Base-by-base conservation (phyloP, 208 protist genomes). In the Leishmania turanica region DNA sequence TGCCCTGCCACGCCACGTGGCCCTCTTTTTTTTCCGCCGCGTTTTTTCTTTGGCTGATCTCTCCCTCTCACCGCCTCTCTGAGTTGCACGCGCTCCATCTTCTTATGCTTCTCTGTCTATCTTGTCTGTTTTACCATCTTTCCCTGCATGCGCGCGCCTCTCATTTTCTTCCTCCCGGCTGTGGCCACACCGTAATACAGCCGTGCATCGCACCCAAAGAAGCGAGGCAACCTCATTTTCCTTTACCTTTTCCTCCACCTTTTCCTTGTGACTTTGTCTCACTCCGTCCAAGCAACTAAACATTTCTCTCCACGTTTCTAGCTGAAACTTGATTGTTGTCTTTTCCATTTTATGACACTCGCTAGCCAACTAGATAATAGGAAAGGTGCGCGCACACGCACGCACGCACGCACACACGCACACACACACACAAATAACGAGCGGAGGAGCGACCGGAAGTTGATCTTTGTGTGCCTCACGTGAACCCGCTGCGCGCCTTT, bases 101-200 rank as follows among this genome's bases (percentile, higher is more conserved):
- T 47, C 21, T 49, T 79, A 34, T 70, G 27, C 74, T 69, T 68
- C 42, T 78, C 37, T 19, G 11, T 77, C 54, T 75, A 24, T 47
- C 31, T 69, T 64, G 21, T 76, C 68, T 42, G 40, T 72, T 47
- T 80, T 51, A 54, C 31, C 47, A 40, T 58, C 15, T 56, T 6
- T 74, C 53, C 17, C 5, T 76, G 47, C 37, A 34, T 47, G 15
- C 56, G 21, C 58, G 4, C 53, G 4, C 13, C 45, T 69, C 68
- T 71, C 64, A 37, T 42, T 72, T 72, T 78, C 13, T 78, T 60
- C 60, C 75, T 60, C 66, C 42, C 21, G 47, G 37, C 31, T 70
- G 65, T 40, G 1, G 19, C 37, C 13, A 11, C 65, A 70, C 37
- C 37, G 34, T 47, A 4, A 47, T 45, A 40, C 34, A 45, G 11